Conservation (phyloP, 768 basidiomycete species). For the Panaeolus cyanescens region DNA sequence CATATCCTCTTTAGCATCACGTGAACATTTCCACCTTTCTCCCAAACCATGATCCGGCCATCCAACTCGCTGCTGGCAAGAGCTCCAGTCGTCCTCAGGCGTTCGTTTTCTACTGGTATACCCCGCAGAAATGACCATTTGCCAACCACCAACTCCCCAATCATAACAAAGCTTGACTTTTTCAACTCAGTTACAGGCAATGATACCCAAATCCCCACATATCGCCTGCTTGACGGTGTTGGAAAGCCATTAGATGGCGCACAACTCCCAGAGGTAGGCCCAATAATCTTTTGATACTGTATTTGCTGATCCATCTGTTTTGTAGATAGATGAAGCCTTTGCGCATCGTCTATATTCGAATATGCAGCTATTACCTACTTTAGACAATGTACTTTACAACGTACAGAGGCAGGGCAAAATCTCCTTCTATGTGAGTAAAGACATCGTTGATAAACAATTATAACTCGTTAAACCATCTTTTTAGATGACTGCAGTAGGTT, state of each 20-base stretch:
- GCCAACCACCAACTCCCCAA: conserved; percentile 54
- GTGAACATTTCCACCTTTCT: conserved; percentile 23
- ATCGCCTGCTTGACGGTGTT: conserved; percentile 79
- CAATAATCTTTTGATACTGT: neutral
- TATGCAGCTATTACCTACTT: conserved; percentile 77
- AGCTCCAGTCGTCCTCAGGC: conserved; percentile 16
- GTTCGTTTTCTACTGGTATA: conserved; percentile 18
- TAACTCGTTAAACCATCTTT: conserved; percentile 3
- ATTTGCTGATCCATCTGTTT: neutral
- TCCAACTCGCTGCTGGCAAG: conserved; percentile 18
- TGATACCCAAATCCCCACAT: conserved; percentile 76
- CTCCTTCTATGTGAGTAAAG: conserved; percentile 75
- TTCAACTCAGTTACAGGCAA: conserved; percentile 75
- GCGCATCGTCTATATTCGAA: conserved; percentile 76
- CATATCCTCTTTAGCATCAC: conserved; percentile 16
- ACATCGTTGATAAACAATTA: neutral
- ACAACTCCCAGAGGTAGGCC: conserved; percentile 70
- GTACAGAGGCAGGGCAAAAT: conserved; percentile 94
- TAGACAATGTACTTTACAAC: conserved; percentile 90
- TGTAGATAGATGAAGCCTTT: conserved; percentile 66
- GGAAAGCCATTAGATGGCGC: conserved; percentile 77
- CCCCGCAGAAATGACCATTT: conserved; percentile 26
- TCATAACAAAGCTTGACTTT: conserved; percentile 72
- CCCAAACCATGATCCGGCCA: conserved; percentile 36
- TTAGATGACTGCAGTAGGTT: conserved; percentile 82